Percentiles rank a stretch among this genome's conserved stretches.
Conservation (phyloP, 2,329 filamentous ascomycete species). For the Colletotrichum destructivum region DNA sequence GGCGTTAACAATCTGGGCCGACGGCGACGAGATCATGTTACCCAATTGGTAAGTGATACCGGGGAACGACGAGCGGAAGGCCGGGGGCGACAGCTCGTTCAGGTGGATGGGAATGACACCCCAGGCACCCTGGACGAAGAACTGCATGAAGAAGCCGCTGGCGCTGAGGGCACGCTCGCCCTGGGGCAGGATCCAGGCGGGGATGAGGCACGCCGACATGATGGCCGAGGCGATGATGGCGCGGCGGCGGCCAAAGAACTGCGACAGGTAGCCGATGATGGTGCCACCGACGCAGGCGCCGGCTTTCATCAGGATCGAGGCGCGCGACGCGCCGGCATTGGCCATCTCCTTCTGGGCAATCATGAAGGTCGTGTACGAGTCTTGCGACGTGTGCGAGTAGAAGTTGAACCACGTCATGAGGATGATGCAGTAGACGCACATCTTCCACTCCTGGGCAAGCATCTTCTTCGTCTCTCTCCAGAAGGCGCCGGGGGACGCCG, state of each 20-base stretch:
- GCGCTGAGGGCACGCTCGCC: constrained; percentile 72
- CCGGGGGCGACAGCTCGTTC: constrained; percentile 79
- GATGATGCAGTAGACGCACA: constrained; percentile 83
- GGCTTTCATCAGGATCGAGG: constrained; percentile 85
- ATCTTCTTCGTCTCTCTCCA: constrained; percentile 79
- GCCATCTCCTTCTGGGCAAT: constrained; percentile 78
- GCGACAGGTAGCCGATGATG: constrained; percentile 81
- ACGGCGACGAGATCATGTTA: constrained; percentile 81
- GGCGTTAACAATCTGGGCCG: constrained; percentile 83
- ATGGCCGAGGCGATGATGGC: constrained; percentile 75
- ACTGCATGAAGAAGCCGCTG: constrained; percentile 78
- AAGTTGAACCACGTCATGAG: constrained; percentile 85
- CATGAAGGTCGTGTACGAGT: constrained; percentile 88
- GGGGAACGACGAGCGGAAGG: constrained; percentile 79
- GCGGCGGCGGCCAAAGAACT: constrained; percentile 81
- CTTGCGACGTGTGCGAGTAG: constrained; percentile 85
- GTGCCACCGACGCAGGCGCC: constrained; percentile 83
- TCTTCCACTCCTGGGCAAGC: constrained; percentile 80
- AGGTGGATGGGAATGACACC: constrained; percentile 81
- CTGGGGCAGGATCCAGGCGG: constrained; percentile 79
- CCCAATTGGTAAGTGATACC: constrained; percentile 82
- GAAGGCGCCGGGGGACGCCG: constrained; percentile 67
- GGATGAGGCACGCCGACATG: constrained; percentile 74
- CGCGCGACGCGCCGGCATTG: constrained; percentile 76
- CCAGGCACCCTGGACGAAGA: constrained; percentile 77